phyloP scores from a whole-genome alignment of 768 basidiomycete species.

The Collybia sp. region DNA sequence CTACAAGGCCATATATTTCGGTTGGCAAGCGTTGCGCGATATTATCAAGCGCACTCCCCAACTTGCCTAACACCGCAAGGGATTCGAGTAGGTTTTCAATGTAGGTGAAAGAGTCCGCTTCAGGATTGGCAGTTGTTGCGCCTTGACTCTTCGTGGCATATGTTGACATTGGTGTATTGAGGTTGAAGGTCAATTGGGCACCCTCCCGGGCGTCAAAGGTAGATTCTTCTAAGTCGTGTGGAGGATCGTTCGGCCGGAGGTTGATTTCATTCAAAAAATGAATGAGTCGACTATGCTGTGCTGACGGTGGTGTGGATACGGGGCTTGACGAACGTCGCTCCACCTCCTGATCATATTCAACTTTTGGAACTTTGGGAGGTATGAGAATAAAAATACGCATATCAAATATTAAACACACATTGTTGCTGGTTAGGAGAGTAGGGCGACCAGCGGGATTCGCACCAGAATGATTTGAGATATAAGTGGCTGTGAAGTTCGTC shows the following conservation, averaged over 20 bases:
- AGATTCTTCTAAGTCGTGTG: constrained; percentile 54
- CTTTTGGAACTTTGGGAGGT: constrained; percentile 47
- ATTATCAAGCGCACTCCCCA: constrained; percentile 79
- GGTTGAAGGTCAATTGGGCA: constrained; percentile 5
- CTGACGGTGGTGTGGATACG: constrained; percentile 10
- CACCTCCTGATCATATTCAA: constrained; percentile 58
- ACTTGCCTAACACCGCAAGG: constrained; percentile 85
- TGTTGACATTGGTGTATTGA: constrained; percentile 8
- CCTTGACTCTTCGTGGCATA: constrained; percentile 13
- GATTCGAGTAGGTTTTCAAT: constrained; percentile 92
- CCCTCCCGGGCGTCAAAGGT: constrained; percentile 20
- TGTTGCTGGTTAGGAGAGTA: constrained; percentile 76
- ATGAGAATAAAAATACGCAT: not conserved
- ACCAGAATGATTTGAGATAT: constrained; percentile 97
- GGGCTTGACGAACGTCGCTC: constrained; percentile 8
- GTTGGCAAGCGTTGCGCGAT: constrained; percentile 76
- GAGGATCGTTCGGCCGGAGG: constrained; percentile 74
- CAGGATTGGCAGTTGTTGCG: constrained; percentile 55
- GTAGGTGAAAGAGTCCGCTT: constrained; percentile 89
- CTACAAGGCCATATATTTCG: constrained; percentile 84
- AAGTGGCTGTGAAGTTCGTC: constrained; percentile 96
- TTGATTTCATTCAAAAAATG: constrained; percentile 64
- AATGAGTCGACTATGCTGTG: constrained; percentile 34
- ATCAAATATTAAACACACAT: constrained; percentile 34
- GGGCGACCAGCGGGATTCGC: constrained; percentile 86